phyloP scores from a whole-genome alignment of 768 basidiomycete genomes.

The Tylopilus vinaceipallidus region DNA sequence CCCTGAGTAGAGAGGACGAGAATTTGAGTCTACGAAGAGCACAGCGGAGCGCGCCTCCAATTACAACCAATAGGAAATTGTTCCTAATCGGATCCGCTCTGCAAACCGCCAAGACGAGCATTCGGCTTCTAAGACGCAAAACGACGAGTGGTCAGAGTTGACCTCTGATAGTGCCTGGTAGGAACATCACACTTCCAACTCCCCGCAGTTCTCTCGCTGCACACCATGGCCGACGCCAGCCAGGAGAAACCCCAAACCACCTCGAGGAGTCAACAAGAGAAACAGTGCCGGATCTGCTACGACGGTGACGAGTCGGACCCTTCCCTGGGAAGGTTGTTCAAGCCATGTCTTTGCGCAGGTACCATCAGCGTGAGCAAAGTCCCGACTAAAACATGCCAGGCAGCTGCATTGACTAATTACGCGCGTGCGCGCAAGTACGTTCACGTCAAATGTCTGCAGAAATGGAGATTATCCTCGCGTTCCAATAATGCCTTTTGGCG shows the following conservation, averaged over 20 bases:
- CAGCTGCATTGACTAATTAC: slow-evolving; percentile 19
- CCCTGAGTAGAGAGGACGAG: not conserved
- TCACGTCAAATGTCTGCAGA: slow-evolving; percentile 74
- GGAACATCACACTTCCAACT: no score
- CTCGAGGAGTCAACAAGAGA: slow-evolving; percentile 38
- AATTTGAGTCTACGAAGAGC: no score
- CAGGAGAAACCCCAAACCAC: slow-evolving; percentile 7
- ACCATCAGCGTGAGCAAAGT: slow-evolving; percentile 58
- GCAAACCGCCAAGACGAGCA: not conserved
- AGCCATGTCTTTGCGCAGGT: slow-evolving; percentile 68
- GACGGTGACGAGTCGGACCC: slow-evolving; percentile 63
- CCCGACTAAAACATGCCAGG: not conserved
- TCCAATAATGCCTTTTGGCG: slow-evolving; percentile 71
- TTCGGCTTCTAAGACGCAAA: not conserved
- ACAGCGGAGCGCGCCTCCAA: no score
- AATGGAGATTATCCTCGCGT: slow-evolving; percentile 64
- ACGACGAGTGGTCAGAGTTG: slow-evolving; percentile 4
- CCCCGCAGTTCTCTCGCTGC: not conserved
- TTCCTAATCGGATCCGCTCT: slow-evolving; percentile 14
- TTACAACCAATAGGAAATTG: not conserved
- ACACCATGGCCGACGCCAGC: slow-evolving; percentile 7
- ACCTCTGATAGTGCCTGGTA: slow-evolving; percentile 1
- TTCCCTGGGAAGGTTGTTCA: slow-evolving; percentile 69
- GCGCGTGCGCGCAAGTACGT: slow-evolving; percentile 52
- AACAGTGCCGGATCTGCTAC: slow-evolving; percentile 84